Percentiles rank a stretch among this genome's conserved stretches.
phyloP scores from a whole-genome alignment of 2,329 filamentous ascomycete genomes.

The Colletotrichum somersetense region DNA sequence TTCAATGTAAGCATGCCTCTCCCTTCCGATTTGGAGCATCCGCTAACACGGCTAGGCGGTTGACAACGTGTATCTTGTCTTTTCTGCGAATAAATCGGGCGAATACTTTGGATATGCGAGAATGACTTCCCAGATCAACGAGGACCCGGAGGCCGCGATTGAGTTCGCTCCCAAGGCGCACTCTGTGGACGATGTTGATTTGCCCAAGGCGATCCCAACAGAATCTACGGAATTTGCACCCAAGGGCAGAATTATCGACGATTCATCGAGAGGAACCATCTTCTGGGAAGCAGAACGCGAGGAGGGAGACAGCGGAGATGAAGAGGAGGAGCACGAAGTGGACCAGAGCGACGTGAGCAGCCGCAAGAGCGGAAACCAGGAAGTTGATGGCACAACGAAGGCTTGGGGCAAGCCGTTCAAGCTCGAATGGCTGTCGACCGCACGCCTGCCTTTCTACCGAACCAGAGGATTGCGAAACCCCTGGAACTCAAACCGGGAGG shows the following conservation, averaged over 20 bases:
- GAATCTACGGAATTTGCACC: constrained; percentile 83
- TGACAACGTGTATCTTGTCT: constrained; percentile 90
- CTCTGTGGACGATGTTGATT: constrained; percentile 69
- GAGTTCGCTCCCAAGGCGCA: constrained; percentile 77
- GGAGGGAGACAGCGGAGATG: constrained; percentile 59
- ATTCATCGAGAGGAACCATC: constrained; percentile 92
- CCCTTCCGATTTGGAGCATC: background rate
- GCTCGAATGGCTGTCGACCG: constrained; percentile 90
- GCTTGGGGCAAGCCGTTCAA: constrained; percentile 93
- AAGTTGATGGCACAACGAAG: constrained; percentile 66
- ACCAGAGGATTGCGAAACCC: constrained; percentile 90
- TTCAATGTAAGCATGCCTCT: constrained; percentile 72
- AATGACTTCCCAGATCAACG: constrained; percentile 87
- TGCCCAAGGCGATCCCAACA: constrained; percentile 84
- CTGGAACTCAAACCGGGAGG: constrained; percentile 94
- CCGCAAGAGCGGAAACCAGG: constrained; percentile 53
- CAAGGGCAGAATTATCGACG: constrained; percentile 89
- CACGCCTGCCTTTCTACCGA: constrained; percentile 86
- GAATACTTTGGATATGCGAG: constrained; percentile 96
- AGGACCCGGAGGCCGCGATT: constrained; percentile 78
- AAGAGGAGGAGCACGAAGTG: constrained; percentile 65
- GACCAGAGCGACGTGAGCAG: constrained; percentile 48
- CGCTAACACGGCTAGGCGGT: constrained; percentile 65
- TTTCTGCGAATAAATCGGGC: constrained; percentile 97
- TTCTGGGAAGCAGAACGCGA: constrained; percentile 90